Evolutionary conservation across 805 yeast species (phyloP), one percentile per base, ranked within the genome.

Genomic region (Kodamaea fukazawae): DNA sequence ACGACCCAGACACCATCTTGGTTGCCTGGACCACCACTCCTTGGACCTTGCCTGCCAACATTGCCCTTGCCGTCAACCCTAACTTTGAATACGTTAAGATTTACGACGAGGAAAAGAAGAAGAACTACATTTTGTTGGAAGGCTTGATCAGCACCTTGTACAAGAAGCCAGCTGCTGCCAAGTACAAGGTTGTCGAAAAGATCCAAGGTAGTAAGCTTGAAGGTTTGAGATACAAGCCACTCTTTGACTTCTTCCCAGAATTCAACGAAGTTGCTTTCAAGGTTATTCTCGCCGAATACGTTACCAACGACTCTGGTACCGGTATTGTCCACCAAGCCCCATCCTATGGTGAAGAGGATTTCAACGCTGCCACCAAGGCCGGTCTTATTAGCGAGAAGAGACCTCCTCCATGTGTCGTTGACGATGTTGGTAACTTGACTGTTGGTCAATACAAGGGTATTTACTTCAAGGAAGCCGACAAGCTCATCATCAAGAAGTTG

Each of bases 21-120:
- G 90, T 93, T 29, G 98, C 98, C 7, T 93, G 99, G 99, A 93
- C 99, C 32, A 93, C 99, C 45, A 93, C 99, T 17, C 99, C 99
- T 38, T 93, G 99, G 99, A 95, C 99, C 36, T 74, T 93, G 59
- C 99, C 99, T 30, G 86, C 96, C 20, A 91, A 93, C 64, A 68
- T 93, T 61, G 91, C 90, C 10, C 76, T 93, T 46, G 90, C 96
- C 58, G 98, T 93, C 32, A 78, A 93, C 70, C 95, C 96, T 39
- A 78, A 80, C 8, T 81, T 88, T 47, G 97, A 89, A 67, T 93
- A 93, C 58, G 85, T 86, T 53, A 95, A 93, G 73, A 86, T 93
- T 48, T 82, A 71, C 53, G 97, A 93, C 61, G 97, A 91, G 70
- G 88, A 81, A 48, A 79, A 83, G 51, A 86, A 85, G 53, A 78